Evolutionary conservation across 306 rosid species (phyloP), one percentile per base, ranked within the genome.

Genomic region (Prunus padus): DNA sequence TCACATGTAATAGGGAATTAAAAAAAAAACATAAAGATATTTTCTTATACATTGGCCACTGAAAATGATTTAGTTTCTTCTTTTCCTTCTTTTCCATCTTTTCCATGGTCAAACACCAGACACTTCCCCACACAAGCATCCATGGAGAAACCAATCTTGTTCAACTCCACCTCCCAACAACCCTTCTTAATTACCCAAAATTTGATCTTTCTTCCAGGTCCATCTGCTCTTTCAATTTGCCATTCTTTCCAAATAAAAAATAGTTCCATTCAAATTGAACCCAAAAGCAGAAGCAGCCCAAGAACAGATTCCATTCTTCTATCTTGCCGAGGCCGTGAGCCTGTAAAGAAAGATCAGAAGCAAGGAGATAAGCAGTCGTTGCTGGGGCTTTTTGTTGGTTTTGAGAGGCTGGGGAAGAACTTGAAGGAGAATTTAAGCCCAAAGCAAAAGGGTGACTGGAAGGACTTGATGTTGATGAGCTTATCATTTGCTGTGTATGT

Each of bases 401-500:
- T 88, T 33, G 90, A 78, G 71, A 86, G 82, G 80, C 2, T 84
- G 60, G 89, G 93, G 67, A 82, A 83, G 67, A 78, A 55, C 71
- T 3, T 85, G 77, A 86, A 80, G 86, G 77, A 87, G 76, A 87
- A 80, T 76, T 67, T 88, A 79, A 90, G 88, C 73, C 96, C 97
- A 56, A 88, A 87, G 72, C 87, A 81, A 77, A 92, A 90, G 82
- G 97, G 97, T 71, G 97, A 90, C 60, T 92, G 96, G 97, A 90
- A 88, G 67, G 97, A 92, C 55, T 61, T 92, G 88, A 47, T 88
- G 52, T 57, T 92, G 64, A 92, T 92, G 94, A 90, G 97, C 77
- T 76, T 92, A 42, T 90, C 97, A 0, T 92, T 92, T 82, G 96
- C 96, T 66, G 90, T 92, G 78, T 92, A 92, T 87, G 97, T 92